These are phyloP conservation scores for Phytopythium mirpurense DNA, from an alignment of 352 stramenopile species.

Conservation along the genomic window DNA sequence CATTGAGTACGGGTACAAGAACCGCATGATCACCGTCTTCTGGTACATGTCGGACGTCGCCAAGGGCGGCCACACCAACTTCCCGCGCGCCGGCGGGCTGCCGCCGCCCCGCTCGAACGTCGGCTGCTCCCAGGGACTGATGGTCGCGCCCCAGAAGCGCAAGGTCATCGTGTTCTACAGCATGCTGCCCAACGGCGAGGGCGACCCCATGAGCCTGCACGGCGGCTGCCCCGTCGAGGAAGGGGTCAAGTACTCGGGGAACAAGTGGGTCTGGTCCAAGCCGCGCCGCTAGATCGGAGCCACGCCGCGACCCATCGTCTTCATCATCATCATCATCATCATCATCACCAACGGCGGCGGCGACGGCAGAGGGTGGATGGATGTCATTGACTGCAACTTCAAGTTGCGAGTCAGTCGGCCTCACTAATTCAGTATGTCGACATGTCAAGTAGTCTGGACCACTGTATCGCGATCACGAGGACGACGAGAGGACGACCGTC, in stretches of 20 bases:
- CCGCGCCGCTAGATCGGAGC: constrained; percentile 8
- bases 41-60: constrained; percentile 85
- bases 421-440: no score
- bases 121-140: constrained; percentile 56
- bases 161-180: constrained; percentile 83
- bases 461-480: no score
- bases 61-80: constrained; percentile 67
- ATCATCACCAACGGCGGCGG: no score
- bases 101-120: constrained; percentile 43
- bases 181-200: constrained; percentile 62
- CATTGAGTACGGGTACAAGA: constrained; percentile 70
- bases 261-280: constrained; percentile 88
- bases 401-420: no score
- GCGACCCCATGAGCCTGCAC: constrained; percentile 60
- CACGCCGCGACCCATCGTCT: no score
- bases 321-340: no score
- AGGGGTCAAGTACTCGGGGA: constrained; percentile 70
- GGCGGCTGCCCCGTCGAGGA: constrained; percentile 66
- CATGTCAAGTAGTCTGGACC: no score
- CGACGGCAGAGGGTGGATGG: no score
- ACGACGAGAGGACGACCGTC: no score
- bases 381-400: no score
- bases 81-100: constrained; percentile 44
- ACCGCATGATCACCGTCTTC: constrained; percentile 84
- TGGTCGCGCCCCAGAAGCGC: constrained; percentile 58